Evolutionary conservation across 345 rosid genomes (phyloP).

Genomic region (Carallia brachiata): DNA sequence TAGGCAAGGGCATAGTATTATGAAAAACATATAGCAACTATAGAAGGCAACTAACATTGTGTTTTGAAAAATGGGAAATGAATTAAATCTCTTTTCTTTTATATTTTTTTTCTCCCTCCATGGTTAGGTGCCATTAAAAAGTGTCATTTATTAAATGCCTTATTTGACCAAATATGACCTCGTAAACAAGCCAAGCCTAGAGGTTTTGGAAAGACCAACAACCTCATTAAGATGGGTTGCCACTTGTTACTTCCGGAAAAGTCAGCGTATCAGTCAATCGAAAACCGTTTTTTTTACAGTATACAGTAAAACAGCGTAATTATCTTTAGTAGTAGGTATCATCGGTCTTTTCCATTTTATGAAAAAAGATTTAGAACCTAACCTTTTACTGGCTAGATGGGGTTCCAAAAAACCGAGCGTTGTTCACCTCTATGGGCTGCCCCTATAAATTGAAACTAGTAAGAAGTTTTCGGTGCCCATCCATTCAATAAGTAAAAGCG

Average conservation of each 20-base stretch:
- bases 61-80: background rate
- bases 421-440: background rate
- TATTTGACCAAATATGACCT: background rate
- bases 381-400: background rate
- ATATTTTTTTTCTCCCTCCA: background rate
- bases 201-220: background rate
- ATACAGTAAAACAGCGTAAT: no score
- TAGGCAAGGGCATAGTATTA: no score
- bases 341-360: no score
- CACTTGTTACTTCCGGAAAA: constrained; percentile 7
- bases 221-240: background rate
- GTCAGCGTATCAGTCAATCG: background rate
- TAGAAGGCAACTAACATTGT: background rate
- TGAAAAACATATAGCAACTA: no score
- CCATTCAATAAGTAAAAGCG: background rate
- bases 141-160: background rate
- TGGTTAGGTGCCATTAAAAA: background rate
- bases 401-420: constrained; percentile 15
- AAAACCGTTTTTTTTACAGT: background rate
- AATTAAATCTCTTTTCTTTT: background rate
- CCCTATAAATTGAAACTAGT: constrained; percentile 10
- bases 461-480: background rate
- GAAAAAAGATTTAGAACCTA: no score
- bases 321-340: no score
- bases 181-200: constrained; percentile 7